Conservation (phyloP, 164 flowering plant genomes). For the Annona squamosa region DNA sequence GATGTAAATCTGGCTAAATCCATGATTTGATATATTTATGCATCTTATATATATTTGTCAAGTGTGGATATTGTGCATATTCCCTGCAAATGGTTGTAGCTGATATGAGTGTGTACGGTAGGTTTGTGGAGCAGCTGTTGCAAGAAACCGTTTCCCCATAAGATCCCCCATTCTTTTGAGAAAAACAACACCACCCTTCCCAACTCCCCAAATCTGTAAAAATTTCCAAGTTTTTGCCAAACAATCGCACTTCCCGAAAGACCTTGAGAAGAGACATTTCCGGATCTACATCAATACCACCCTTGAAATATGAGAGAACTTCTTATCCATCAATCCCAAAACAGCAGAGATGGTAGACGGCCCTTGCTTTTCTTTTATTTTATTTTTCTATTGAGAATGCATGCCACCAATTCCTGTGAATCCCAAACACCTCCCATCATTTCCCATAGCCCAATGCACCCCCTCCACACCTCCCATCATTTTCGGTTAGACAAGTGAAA, state of each 20-base stretch:
- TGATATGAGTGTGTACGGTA: too few relatives aligned
- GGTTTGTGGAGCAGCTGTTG: too few relatives aligned
- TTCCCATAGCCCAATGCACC: constrained; percentile 51
- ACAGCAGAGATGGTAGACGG: background rate
- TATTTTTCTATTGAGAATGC: constrained; percentile 4
- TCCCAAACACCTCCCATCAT: constrained; percentile 24
- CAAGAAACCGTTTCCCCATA: background rate
- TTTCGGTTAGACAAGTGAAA: constrained; percentile 47
- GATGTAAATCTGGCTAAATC: too few relatives aligned
- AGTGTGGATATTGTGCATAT: too few relatives aligned
- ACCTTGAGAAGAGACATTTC: constrained; percentile 56
- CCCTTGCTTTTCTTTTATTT: background rate
- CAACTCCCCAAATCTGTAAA: constrained; percentile 42
- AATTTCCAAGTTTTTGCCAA: constrained; percentile 11
- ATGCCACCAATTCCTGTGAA: constrained; percentile 8
- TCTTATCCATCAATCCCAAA: constrained; percentile 62
- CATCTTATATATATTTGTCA: too few relatives aligned
- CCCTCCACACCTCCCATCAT: constrained; percentile 37
- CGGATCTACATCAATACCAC: constrained; percentile 45
- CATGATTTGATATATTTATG: too few relatives aligned
- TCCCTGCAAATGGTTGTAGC: too few relatives aligned
- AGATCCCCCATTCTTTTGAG: constrained; percentile 8
- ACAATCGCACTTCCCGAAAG: constrained; percentile 32
- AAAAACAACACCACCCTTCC: constrained; percentile 16
- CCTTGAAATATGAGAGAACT: constrained; percentile 43